These are phyloP conservation scores for Bruguiera parviflora DNA, from an alignment of 345 rosid species.

Conservation along the genomic window DNA sequence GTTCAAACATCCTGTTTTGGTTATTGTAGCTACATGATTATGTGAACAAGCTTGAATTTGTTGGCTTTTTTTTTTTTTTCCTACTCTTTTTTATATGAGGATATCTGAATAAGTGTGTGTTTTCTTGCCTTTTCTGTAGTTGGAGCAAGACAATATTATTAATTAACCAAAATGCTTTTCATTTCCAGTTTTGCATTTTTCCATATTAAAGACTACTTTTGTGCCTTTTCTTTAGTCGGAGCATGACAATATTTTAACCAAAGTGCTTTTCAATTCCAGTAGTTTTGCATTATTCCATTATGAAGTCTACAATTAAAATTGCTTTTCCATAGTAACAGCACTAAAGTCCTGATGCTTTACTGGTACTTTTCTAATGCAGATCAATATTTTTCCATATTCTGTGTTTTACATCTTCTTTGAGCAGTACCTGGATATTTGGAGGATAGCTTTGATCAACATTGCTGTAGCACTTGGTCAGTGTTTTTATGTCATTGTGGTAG, in stretches of 20 bases:
- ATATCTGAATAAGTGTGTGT: neutral
- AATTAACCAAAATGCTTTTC: too few relatives aligned
- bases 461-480: constrained; percentile 27
- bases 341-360: neutral
- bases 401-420: constrained; percentile 31
- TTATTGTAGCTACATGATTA: neutral
- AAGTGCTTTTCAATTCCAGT: constrained; percentile 1
- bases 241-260: neutral
- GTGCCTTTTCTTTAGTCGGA: neutral
- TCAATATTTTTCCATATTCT: constrained; percentile 24
- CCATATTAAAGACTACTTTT: too few relatives aligned
- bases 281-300: neutral
- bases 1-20: constrained; percentile 4
- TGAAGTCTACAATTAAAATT: neutral
- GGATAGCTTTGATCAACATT: constrained; percentile 24
- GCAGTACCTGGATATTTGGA: constrained; percentile 32
- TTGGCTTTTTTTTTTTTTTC: neutral
- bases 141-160: too few relatives aligned
- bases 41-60: neutral
- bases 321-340: too few relatives aligned
- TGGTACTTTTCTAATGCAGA: constrained; percentile 17
- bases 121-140: neutral
- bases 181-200: too few relatives aligned
- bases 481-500: neutral
- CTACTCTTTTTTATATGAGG: neutral